A percentile compares a stretch with the other conserved stretches of the same genome.
Conservation (phyloP, 169 alveolate species). For the Plasmodium vivax region DNA sequence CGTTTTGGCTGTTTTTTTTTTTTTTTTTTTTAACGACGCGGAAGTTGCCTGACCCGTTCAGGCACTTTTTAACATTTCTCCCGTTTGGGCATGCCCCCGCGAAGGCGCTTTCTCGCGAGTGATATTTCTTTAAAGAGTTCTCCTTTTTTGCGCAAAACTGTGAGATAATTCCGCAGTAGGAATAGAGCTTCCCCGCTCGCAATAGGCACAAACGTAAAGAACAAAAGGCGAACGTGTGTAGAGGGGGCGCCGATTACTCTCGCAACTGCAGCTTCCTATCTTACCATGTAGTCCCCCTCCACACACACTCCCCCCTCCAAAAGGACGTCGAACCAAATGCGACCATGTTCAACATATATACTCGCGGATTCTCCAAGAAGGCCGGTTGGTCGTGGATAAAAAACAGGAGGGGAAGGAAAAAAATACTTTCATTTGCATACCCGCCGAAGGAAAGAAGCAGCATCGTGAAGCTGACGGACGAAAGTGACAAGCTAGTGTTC, state of each 20-base stretch:
- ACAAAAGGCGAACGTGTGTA: not conserved
- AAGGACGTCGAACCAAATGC: not conserved
- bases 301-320: not conserved
- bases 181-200: not conserved
- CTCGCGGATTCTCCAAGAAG: constrained; percentile 68
- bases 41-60: not conserved
- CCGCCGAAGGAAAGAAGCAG: constrained; percentile 76
- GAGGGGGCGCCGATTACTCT: not conserved
- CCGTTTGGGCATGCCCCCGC: not conserved
- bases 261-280: not conserved
- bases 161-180: not conserved
- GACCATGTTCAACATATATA: constrained; percentile 44
- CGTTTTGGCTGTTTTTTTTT: not conserved
- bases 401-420: constrained; percentile 75
- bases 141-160: not conserved
- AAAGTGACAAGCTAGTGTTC: constrained; percentile 73
- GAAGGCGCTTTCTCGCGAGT: not conserved
- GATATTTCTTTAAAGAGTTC: not conserved
- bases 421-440: constrained; percentile 54
- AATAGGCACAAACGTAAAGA: not conserved
- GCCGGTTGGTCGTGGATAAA: constrained; percentile 77
- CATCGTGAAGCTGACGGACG: constrained; percentile 60
- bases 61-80: not conserved
- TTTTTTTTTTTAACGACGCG: not conserved
- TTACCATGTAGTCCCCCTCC: not conserved